phyloP scores from a whole-genome alignment of 306 rosid species.

The Acmispon strigosus region DNA sequence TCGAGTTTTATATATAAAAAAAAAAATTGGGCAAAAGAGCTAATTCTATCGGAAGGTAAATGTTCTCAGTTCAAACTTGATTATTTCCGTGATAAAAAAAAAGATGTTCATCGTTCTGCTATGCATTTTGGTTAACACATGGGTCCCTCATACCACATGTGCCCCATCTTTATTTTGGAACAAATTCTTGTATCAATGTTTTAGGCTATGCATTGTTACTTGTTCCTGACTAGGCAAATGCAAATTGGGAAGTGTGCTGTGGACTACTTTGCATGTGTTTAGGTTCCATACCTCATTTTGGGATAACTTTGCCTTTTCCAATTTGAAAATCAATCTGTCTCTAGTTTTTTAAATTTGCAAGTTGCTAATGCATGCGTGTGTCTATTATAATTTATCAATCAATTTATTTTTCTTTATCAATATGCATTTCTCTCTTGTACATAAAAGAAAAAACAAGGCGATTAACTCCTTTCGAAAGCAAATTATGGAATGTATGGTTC shows the following conservation, averaged over 20 bases:
- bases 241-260: constrained; percentile 20
- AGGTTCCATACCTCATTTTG: not conserved
- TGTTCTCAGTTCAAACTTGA: too few species aligned
- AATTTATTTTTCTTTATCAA: not conserved
- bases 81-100: too few species aligned
- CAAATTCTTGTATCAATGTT: constrained; percentile 20
- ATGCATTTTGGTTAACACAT: constrained; percentile 39
- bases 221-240: constrained; percentile 10
- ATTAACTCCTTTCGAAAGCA: too few species aligned
- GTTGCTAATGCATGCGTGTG: constrained; percentile 7
- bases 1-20: too few species aligned
- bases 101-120: constrained; percentile 22
- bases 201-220: constrained; percentile 15
- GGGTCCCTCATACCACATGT: constrained; percentile 37
- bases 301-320: constrained; percentile 16
- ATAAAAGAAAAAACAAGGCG: not conserved
- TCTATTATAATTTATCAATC: not conserved
- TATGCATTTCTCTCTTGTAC: not conserved
- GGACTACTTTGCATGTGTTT: constrained; percentile 9
- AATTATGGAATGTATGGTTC: too few species aligned
- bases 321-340: not conserved
- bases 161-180: constrained; percentile 12
- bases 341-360: constrained; percentile 16
- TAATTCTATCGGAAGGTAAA: too few species aligned
- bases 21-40: too few species aligned